phyloP scores from a whole-genome alignment of 2,329 filamentous ascomycete species.

The Cladosporium oxysporum region DNA sequence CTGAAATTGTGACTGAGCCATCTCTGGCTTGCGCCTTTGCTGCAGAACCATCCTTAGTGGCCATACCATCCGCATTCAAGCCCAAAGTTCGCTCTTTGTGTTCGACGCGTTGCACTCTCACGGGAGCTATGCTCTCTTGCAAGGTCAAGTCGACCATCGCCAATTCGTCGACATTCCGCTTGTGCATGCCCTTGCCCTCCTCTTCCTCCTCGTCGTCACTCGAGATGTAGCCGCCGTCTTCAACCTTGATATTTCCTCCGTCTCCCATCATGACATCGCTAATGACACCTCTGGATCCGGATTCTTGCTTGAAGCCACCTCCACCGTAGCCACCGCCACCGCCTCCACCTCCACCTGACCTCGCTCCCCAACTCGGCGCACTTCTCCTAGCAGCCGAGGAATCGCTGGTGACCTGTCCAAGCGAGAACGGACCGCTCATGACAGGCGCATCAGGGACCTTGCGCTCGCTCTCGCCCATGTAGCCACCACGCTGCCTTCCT shows the following conservation, averaged over 20 bases:
- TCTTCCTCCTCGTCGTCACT: slow-evolving; percentile 56
- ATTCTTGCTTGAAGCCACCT: slow-evolving; percentile 37
- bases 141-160: slow-evolving; percentile 55
- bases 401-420: slow-evolving; percentile 33
- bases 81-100: slow-evolving; percentile 57
- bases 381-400: slow-evolving; percentile 20
- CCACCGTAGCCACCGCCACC: slow-evolving; percentile 25
- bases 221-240: slow-evolving; percentile 46
- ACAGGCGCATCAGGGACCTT: slow-evolving; percentile 31
- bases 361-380: slow-evolving; percentile 21
- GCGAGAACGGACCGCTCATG: slow-evolving; percentile 45
- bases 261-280: slow-evolving; percentile 27
- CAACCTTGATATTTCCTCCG: slow-evolving; percentile 28
- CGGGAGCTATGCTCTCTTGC: slow-evolving; percentile 48
- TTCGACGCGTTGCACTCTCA: slow-evolving; percentile 58
- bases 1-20: background rate
- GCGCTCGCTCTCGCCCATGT: slow-evolving; percentile 39
- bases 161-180: slow-evolving; percentile 60
- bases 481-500: slow-evolving; percentile 45
- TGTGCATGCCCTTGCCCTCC: slow-evolving; percentile 41
- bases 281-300: slow-evolving; percentile 26
- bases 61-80: slow-evolving; percentile 45
- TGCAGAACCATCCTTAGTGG: slow-evolving; percentile 29
- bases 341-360: slow-evolving; percentile 22
- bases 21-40: slow-evolving; percentile 19